Conservation (phyloP, 495 filamentous ascomycete species). For the Neurospora africana region DNA sequence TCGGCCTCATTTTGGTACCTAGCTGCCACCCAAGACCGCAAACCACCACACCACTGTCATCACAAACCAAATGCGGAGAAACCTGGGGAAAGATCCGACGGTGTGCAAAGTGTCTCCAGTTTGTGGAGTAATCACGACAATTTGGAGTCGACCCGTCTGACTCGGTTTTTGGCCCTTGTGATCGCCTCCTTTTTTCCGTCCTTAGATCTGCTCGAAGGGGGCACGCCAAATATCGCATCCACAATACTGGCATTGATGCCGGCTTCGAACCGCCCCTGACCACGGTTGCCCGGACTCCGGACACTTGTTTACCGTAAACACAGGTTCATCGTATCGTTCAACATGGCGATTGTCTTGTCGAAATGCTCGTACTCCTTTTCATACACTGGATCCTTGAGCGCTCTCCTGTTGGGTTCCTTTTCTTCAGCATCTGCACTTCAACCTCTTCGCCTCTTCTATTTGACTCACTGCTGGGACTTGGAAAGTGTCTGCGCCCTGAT, state of each 20-base stretch:
- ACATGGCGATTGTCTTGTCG: constrained; percentile 54
- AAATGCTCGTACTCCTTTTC: constrained; percentile 43
- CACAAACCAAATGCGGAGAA: neutral
- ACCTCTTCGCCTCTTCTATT: neutral
- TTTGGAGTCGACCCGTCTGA: neutral
- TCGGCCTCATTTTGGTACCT: neutral
- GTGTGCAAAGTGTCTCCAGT: neutral
- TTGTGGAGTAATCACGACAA: neutral
- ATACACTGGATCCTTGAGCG: neutral
- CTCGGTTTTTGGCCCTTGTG: neutral
- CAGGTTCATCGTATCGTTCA: constrained; percentile 61
- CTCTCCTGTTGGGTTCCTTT: neutral
- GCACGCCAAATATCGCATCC: neutral
- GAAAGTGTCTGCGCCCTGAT: neutral
- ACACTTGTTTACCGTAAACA: constrained; percentile 47
- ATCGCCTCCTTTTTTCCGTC: neutral
- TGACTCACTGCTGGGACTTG: constrained; percentile 3
- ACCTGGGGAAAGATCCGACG: neutral
- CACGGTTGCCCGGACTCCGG: constrained; percentile 6
- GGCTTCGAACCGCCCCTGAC: neutral
- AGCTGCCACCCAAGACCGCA: neutral
- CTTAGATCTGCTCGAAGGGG: neutral
- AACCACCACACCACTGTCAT: neutral
- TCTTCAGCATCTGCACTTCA: neutral
- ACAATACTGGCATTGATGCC: neutral